These are phyloP conservation scores for Gossypium stocksii DNA, from an alignment of 345 rosid genomes.

Conservation along the genomic window DNA sequence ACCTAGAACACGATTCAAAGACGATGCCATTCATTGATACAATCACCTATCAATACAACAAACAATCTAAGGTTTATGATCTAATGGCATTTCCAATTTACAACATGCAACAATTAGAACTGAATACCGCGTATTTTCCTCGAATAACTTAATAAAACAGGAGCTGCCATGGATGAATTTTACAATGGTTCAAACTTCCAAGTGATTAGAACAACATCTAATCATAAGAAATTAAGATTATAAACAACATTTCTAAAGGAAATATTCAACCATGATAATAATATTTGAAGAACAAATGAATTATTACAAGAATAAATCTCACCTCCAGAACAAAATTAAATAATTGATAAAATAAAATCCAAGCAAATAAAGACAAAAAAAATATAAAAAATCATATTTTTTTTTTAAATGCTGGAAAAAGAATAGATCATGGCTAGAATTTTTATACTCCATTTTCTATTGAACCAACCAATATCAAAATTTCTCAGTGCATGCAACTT, in stretches of 20 bases:
- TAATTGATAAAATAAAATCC: not conserved
- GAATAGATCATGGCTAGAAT: not conserved
- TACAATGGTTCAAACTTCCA: no score
- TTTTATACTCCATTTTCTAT: slow-evolving; percentile 14
- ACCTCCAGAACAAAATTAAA: not conserved
- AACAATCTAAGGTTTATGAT: not conserved
- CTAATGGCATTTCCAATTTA: not conserved
- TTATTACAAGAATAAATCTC: not conserved
- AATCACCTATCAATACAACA: not conserved
- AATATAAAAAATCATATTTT: not conserved
- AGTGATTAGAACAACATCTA: no score
- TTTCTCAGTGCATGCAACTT: slow-evolving; percentile 2
- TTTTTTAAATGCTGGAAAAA: not conserved
- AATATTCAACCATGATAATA: not conserved
- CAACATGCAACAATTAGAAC: not conserved
- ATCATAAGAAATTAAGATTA: no score
- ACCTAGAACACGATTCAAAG: not conserved
- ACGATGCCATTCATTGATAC: not conserved
- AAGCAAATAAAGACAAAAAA: not conserved
- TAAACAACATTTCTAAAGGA: not conserved
- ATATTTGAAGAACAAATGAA: not conserved
- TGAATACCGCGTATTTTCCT: no score
- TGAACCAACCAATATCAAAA: slow-evolving; percentile 7
- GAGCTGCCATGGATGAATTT: no score
- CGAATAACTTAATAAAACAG: no score